These are phyloP conservation scores for Aotearoamyces nothofagi DNA, from an alignment of 2,329 filamentous ascomycete species.

Conservation along the genomic window DNA sequence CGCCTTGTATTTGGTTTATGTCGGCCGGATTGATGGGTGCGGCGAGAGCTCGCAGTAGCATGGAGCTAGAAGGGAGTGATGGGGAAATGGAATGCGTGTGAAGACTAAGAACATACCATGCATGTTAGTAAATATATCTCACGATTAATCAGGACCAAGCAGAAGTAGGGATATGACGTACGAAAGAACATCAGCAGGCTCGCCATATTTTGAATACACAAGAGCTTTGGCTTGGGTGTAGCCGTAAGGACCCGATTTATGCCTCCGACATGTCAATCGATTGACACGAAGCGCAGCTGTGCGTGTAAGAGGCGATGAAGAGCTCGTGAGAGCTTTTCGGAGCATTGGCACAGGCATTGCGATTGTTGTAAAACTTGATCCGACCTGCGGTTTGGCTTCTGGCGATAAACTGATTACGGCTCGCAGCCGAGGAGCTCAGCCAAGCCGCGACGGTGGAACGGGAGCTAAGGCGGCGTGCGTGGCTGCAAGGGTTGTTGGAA, in stretches of 20 bases:
- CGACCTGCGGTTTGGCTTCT: too few relatives aligned
- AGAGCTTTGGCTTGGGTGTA: conserved; percentile 79
- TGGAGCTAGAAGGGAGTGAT: conserved; percentile 44
- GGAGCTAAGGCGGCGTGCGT: too few relatives aligned
- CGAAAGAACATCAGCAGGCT: conserved; percentile 56
- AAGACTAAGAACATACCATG: conserved; percentile 38
- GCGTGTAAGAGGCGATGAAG: conserved; percentile 6
- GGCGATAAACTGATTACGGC: too few relatives aligned
- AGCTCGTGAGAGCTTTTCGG: conserved; percentile 5
- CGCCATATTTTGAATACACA: conserved; percentile 59
- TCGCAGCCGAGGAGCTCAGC: too few relatives aligned
- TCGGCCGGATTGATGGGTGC: conserved; percentile 94
- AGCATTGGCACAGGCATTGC: conserved; percentile 8
- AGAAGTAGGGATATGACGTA: conserved; percentile 23
- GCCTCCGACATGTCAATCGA: conserved; percentile 19
- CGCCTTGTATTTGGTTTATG: conserved; percentile 95
- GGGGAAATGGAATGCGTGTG: conserved; percentile 68
- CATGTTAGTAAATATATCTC: too few relatives aligned
- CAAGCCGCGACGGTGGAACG: too few relatives aligned
- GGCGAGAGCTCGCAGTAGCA: conserved; percentile 78
- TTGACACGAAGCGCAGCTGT: conserved; percentile 5
- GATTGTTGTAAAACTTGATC: conserved; percentile 1
- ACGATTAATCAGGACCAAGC: too few relatives aligned
- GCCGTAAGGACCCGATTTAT: conserved; percentile 47
- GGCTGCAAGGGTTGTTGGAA: too few relatives aligned